phyloP scores from a whole-genome alignment of 768 basidiomycete genomes.

The Suillus hirtellus region DNA sequence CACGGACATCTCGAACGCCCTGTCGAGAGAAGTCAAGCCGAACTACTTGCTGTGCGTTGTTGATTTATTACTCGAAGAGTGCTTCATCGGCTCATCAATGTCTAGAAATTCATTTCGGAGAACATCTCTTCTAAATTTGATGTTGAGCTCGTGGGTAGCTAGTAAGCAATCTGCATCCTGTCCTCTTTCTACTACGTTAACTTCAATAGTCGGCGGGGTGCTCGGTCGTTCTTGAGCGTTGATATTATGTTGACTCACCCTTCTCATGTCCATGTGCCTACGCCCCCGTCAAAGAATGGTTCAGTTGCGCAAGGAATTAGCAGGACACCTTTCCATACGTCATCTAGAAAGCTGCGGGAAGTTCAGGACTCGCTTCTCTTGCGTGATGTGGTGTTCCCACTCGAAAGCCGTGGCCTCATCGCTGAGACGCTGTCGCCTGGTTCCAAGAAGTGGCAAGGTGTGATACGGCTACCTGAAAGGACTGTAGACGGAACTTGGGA shows the following conservation, averaged over 20 bases:
- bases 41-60: constrained; percentile 44
- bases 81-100: not conserved
- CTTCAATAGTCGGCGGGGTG: constrained; percentile 42
- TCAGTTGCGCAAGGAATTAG: not conserved
- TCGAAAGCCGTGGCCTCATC: constrained; percentile 48
- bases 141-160: constrained; percentile 51
- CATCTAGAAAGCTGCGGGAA: constrained; percentile 3
- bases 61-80: not conserved
- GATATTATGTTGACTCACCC: constrained; percentile 48
- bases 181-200: not conserved
- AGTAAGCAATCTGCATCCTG: constrained; percentile 44
- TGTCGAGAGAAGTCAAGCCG: constrained; percentile 43
- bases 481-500: constrained; percentile 29
- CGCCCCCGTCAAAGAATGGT: constrained; percentile 21
- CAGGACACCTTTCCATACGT: not conserved
- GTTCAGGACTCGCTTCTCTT: constrained; percentile 31
- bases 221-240: constrained; percentile 35
- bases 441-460: constrained; percentile 49
- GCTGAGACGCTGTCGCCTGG: constrained; percentile 36
- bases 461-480: constrained; percentile 48
- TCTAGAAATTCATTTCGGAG: constrained; percentile 50
- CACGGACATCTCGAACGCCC: constrained; percentile 37
- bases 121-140: constrained; percentile 50
- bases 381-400: constrained; percentile 40
- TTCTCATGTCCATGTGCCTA: constrained; percentile 43